Evolutionary conservation across 2,329 filamentous ascomycete genomes (phyloP).

Genomic region (Davidsoniella australis): DNA sequence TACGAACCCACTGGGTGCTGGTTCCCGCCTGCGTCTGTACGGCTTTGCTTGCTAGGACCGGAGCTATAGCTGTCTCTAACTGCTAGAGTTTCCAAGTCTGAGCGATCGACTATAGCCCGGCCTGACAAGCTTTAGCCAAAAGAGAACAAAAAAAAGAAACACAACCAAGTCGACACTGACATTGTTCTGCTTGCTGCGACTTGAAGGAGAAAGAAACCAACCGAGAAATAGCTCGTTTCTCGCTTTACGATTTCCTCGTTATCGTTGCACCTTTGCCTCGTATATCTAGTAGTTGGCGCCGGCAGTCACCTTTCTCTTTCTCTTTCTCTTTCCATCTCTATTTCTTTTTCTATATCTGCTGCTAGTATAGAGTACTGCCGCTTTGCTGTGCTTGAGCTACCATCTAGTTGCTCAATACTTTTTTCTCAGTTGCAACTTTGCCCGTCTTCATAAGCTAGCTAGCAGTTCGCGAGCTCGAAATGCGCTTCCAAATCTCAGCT

Average conservation of each 20-base stretch:
- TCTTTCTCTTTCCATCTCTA: background rate
- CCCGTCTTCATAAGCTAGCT: background rate
- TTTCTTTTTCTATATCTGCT: background rate
- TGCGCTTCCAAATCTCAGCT: slow-evolving; percentile 11
- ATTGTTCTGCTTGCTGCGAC: too few relatives aligned
- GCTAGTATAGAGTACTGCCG: background rate
- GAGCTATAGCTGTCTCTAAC: background rate
- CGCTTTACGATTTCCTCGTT: background rate
- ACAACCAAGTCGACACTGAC: too few relatives aligned
- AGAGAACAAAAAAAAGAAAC: too few relatives aligned
- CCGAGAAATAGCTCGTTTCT: too few relatives aligned
- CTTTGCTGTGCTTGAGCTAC: background rate
- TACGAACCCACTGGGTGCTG: background rate
- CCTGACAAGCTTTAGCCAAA: too few relatives aligned
- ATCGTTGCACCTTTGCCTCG: background rate
- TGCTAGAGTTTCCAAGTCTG: too few relatives aligned
- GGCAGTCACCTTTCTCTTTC: background rate
- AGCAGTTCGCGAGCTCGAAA: slow-evolving; percentile 4
- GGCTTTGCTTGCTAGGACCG: background rate
- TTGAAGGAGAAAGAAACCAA: too few relatives aligned
- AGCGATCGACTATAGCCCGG: too few relatives aligned
- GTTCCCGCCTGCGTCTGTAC: background rate
- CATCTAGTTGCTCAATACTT: background rate
- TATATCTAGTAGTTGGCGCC: background rate
- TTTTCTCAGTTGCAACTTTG: background rate